Evolutionary conservation across 352 stramenopile genomes (phyloP).

Genomic region (Blastocystis sp.): DNA sequence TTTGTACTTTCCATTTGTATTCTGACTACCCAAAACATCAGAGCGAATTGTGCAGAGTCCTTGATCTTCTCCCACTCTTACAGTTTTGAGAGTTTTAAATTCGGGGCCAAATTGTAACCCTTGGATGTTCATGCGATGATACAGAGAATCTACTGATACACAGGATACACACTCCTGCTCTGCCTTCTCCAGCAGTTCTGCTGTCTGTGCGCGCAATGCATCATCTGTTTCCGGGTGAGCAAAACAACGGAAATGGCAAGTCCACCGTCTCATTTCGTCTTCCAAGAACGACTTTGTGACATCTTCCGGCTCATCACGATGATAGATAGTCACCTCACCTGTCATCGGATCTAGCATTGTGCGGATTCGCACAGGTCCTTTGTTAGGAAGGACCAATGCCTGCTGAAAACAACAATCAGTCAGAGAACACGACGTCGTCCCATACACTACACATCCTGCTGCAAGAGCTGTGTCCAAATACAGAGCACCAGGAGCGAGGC

Average conservation of each 20-base stretch:
- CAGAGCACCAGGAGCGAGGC: conserved; percentile 34
- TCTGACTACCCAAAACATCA: neutral
- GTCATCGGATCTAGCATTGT: conserved; percentile 31
- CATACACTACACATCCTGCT: neutral
- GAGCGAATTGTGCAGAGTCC: neutral
- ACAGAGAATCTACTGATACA: conserved; percentile 11
- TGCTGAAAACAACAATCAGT: conserved; percentile 52
- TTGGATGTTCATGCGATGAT: neutral
- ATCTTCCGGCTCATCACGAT: conserved; percentile 42
- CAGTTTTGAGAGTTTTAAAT: conserved; percentile 13
- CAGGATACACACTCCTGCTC: neutral
- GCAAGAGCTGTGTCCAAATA: conserved; percentile 55
- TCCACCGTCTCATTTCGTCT: conserved; percentile 25
- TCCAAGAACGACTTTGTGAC: neutral
- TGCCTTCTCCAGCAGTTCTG: neutral
- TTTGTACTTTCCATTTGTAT: neutral
- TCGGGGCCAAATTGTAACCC: conserved; percentile 43
- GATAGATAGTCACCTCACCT: conserved; percentile 26
- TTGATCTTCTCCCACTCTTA: neutral
- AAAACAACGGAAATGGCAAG: conserved; percentile 42
- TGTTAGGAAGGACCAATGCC: conserved; percentile 24
- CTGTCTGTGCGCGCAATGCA: neutral
- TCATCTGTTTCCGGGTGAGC: neutral
- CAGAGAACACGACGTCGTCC: neutral
- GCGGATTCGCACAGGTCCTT: conserved; percentile 5